These are phyloP conservation scores for Marasmius tenuissimus DNA, from an alignment of 1,284 basidiomycete genomes.

Conservation along the genomic window DNA sequence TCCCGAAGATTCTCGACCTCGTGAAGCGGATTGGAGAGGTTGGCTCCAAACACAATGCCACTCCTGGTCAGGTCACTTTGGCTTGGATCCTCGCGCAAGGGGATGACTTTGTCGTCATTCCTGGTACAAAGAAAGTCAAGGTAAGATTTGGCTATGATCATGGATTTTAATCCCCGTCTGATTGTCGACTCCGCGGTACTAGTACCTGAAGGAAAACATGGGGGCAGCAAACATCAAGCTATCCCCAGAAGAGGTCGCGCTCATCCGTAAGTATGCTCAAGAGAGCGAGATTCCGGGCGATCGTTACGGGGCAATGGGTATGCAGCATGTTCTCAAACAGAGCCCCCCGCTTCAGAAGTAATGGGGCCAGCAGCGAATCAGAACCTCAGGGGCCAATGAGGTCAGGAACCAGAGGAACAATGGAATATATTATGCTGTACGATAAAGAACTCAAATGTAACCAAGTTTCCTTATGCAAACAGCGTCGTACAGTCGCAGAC, in stretches of 20 bases:
- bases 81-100: slow-evolving; percentile 47
- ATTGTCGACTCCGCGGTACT: neutral
- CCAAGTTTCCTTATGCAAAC: no score
- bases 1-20: slow-evolving; percentile 41
- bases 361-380: neutral
- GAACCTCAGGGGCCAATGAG: neutral
- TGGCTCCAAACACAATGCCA: slow-evolving; percentile 32
- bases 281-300: slow-evolving; percentile 12
- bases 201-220: slow-evolving; percentile 22
- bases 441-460: no score
- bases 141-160: neutral
- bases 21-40: slow-evolving; percentile 34
- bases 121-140: slow-evolving; percentile 30
- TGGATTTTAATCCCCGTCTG: neutral
- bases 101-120: slow-evolving; percentile 41
- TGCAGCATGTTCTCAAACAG: neutral
- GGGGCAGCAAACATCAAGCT: slow-evolving; percentile 13
- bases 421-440: neutral
- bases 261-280: slow-evolving; percentile 15
- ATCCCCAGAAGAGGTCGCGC: slow-evolving; percentile 13
- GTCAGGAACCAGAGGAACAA: neutral
- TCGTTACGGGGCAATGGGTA: slow-evolving; percentile 6
- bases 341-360: slow-evolving; percentile 7
- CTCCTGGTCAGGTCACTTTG: slow-evolving; percentile 42
- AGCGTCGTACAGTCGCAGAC: no score